phyloP scores from a whole-genome alignment of 495 filamentous ascomycete species.

The Pyronema domesticum region DNA sequence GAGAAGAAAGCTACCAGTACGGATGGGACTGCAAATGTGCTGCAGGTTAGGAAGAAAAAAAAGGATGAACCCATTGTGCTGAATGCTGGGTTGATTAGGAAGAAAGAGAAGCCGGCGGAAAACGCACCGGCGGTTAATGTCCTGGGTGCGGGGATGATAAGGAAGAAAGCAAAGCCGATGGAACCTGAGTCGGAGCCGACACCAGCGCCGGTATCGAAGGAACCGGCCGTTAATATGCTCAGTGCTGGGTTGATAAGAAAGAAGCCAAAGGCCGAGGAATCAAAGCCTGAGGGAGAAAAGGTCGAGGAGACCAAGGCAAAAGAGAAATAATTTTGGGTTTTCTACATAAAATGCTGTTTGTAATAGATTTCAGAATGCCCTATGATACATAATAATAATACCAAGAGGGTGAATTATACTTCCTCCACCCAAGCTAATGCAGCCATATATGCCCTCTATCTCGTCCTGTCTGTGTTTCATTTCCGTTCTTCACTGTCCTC shows the following conservation, averaged over 20 bases:
- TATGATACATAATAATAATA: background rate
- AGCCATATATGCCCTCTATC: too few relatives aligned
- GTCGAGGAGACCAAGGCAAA: background rate
- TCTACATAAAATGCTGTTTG: background rate
- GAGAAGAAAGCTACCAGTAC: background rate
- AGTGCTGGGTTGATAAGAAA: constrained; percentile 37
- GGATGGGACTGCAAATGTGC: constrained; percentile 18
- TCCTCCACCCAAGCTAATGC: too few relatives aligned
- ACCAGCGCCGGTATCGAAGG: background rate
- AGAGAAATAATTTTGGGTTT: background rate
- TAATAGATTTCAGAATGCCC: background rate
- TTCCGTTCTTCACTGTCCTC: background rate
- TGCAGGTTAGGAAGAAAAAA: constrained; percentile 18
- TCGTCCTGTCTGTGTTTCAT: background rate
- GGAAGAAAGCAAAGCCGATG: constrained; percentile 23
- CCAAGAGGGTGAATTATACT: too few relatives aligned
- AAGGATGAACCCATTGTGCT: constrained; percentile 27
- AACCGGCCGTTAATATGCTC: background rate
- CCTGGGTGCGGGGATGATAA: constrained; percentile 17
- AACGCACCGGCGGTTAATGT: constrained; percentile 15
- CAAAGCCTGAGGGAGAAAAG: too few relatives aligned
- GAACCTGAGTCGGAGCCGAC: background rate
- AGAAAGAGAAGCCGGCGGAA: constrained; percentile 22
- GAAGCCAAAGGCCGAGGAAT: constrained; percentile 37
- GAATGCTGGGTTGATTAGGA: constrained; percentile 33